A percentile compares a stretch with the other conserved stretches of the same genome.
Evolutionary conservation across 2,329 filamentous ascomycete species (phyloP).

Genomic region (Apiospora sp.): DNA sequence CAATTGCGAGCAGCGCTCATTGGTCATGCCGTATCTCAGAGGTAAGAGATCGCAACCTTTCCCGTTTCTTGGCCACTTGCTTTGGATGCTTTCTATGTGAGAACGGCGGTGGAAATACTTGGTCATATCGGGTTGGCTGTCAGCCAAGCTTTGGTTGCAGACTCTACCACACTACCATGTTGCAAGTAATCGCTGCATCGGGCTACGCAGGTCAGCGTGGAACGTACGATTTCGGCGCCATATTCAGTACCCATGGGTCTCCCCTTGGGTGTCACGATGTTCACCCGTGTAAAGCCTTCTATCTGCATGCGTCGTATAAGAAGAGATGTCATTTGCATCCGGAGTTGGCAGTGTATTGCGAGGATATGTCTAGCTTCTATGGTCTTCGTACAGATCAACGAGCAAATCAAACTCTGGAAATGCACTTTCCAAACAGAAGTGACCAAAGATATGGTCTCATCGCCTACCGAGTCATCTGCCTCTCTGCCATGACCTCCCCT

Average conservation of each 20-base stretch:
- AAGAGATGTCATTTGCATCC: neutral
- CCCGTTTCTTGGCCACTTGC: too few species aligned
- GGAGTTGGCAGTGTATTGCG: neutral
- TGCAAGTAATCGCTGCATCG: neutral
- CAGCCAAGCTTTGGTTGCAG: too few species aligned
- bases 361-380: too few species aligned
- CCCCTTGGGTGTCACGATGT: neutral
- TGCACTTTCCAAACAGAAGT: neutral
- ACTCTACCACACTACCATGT: too few species aligned
- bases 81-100: too few species aligned
- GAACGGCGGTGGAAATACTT: too few species aligned
- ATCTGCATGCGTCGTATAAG: neutral
- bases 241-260: neutral
- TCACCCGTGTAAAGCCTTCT: neutral
- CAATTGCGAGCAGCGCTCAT: too few species aligned
- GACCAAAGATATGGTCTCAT: neutral
- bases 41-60: too few species aligned
- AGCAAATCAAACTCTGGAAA: neutral
- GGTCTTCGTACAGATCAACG: too few species aligned
- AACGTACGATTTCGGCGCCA: neutral
- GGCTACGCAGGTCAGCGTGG: neutral
- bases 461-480: neutral
- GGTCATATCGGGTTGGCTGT: too few species aligned
- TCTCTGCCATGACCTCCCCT: too few species aligned
- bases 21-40: too few species aligned